phyloP scores from a whole-genome alignment of 768 basidiomycete genomes.

The Sistotremastrum niveocremeum region DNA sequence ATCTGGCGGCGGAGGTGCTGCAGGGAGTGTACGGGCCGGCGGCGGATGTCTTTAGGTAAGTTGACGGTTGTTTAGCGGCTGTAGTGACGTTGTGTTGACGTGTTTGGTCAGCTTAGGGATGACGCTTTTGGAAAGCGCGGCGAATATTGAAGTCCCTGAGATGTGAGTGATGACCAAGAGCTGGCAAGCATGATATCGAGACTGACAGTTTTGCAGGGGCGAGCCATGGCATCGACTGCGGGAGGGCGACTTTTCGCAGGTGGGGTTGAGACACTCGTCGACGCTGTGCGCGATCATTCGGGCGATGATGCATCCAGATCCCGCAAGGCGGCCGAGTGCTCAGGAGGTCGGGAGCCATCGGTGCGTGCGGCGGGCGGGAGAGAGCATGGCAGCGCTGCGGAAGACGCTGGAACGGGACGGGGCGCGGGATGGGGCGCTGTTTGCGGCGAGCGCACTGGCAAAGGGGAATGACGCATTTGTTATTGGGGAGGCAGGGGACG shows the following conservation, averaged over 20 bases:
- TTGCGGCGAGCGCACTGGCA: too few relatives aligned
- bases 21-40: slow-evolving; percentile 85
- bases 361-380: slow-evolving; percentile 49
- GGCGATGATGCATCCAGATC: slow-evolving; percentile 67
- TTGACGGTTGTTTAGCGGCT: slow-evolving; percentile 4
- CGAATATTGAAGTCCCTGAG: slow-evolving; percentile 94
- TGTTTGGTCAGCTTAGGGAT: slow-evolving; percentile 66
- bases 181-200: slow-evolving; percentile 9
- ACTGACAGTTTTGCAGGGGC: slow-evolving; percentile 44
- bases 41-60: slow-evolving; percentile 94
- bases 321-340: slow-evolving; percentile 42
- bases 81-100: background rate
- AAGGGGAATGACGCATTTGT: too few relatives aligned
- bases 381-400: slow-evolving; percentile 44
- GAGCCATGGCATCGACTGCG: slow-evolving; percentile 89
- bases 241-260: slow-evolving; percentile 80
- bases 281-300: slow-evolving; percentile 56
- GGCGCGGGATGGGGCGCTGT: too few relatives aligned
- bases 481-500: too few relatives aligned
- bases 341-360: slow-evolving; percentile 45
- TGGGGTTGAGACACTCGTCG: slow-evolving; percentile 46
- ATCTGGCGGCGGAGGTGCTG: slow-evolving; percentile 92
- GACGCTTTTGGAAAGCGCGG: slow-evolving; percentile 87
- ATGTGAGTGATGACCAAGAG: slow-evolving; percentile 44
- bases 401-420: background rate